Conservation (phyloP, 106 monocot species). For the Dioscorea alata region DNA sequence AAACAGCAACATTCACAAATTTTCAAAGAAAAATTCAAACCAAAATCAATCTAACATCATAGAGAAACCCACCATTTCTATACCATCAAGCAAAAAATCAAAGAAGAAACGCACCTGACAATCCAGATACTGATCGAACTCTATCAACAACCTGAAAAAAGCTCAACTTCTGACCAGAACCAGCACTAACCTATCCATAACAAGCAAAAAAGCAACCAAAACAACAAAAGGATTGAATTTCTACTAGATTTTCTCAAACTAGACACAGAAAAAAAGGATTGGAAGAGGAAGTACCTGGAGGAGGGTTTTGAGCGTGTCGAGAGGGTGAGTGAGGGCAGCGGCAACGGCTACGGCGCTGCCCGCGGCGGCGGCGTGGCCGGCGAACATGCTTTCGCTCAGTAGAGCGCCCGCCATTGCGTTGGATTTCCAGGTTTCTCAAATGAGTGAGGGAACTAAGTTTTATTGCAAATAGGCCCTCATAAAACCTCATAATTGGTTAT, state of each 20-base stretch:
- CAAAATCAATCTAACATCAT: no score
- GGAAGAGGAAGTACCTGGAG: conserved; percentile 46
- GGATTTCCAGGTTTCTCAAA: neutral
- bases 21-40: neutral
- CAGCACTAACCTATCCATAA: conserved; percentile 41
- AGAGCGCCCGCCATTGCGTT: conserved; percentile 36
- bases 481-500: neutral
- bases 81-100: neutral
- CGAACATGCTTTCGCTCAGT: conserved; percentile 37
- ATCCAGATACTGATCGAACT: conserved; percentile 48
- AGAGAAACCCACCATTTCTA: neutral
- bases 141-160: conserved; percentile 53
- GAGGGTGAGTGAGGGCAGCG: conserved; percentile 57
- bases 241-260: neutral
- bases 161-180: conserved; percentile 36
- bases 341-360: conserved; percentile 39
- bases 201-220: neutral
- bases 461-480: neutral
- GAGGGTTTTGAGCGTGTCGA: conserved; percentile 91
- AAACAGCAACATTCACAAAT: no score
- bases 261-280: neutral
- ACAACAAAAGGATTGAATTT: neutral
- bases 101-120: conserved; percentile 33
- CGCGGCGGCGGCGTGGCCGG: conserved; percentile 60
- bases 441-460: neutral